A percentile compares a stretch with the other conserved stretches of the same genome.
These are phyloP conservation scores for Fraxinus sp. DNA, from an alignment of 305 asterid species.

Conservation along the genomic window DNA sequence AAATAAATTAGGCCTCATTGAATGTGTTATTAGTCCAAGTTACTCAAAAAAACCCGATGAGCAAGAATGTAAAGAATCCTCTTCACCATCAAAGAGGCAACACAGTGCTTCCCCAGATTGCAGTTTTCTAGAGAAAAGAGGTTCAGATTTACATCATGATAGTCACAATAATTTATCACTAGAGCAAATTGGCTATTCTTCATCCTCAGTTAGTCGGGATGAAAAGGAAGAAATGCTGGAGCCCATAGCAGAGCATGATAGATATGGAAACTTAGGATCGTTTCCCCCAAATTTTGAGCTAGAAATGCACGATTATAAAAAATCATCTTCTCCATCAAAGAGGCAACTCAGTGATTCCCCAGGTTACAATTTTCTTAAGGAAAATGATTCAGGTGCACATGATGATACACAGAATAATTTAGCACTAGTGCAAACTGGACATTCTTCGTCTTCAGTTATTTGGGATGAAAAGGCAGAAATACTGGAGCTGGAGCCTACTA, in stretches of 20 bases:
- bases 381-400: constrained; percentile 38
- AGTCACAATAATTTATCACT: constrained; percentile 39
- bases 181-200: constrained; percentile 47
- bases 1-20: constrained; percentile 49
- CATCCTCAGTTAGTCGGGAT: constrained; percentile 59
- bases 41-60: constrained; percentile 54
- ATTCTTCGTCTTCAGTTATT: constrained; percentile 49
- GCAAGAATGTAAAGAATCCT: constrained; percentile 52
- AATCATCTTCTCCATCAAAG: constrained; percentile 39
- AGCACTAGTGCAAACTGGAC: constrained; percentile 51
- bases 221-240: constrained; percentile 48
- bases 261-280: constrained; percentile 36
- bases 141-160: constrained; percentile 42
- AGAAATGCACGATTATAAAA: constrained; percentile 28
- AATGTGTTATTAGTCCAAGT: constrained; percentile 50
- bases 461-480: constrained; percentile 58
- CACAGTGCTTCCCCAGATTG: constrained; percentile 47
- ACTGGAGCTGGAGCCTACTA: constrained; percentile 25
- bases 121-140: constrained; percentile 43
- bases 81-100: constrained; percentile 47
- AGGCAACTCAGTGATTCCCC: constrained; percentile 46
- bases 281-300: constrained; percentile 34
- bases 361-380: constrained; percentile 47
- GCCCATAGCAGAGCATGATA: constrained; percentile 29
- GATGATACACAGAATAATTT: constrained; percentile 41